These are phyloP conservation scores for Coemansia sp. DNA, from an alignment of 192 early-diverging fungal genomes.

Conservation along the genomic window DNA sequence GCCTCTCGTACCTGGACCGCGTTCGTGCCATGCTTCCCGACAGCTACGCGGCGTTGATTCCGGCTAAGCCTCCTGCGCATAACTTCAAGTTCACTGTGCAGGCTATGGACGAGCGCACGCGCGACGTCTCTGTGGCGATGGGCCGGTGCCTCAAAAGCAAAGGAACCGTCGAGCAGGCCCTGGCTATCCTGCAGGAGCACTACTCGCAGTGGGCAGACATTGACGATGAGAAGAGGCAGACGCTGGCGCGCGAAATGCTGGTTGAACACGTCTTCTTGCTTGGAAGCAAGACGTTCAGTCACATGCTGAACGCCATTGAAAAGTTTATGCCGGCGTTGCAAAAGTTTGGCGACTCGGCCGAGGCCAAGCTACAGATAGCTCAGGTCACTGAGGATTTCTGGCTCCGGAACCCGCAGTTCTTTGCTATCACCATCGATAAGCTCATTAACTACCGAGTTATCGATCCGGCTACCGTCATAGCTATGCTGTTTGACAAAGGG, in stretches of 20 bases:
- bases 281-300: conserved; percentile 93
- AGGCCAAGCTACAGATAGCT: conserved; percentile 76
- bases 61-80: conserved; percentile 68
- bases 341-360: conserved; percentile 52
- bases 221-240: conserved; percentile 35
- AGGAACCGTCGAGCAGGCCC: conserved; percentile 52
- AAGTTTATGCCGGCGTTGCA: conserved; percentile 63
- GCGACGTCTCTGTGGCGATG: conserved; percentile 63
- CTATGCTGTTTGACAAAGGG: conserved; percentile 71
- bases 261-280: conserved; percentile 83
- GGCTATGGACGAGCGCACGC: conserved; percentile 63
- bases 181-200: conserved; percentile 53
- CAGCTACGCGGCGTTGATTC: conserved; percentile 62
- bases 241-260: conserved; percentile 71
- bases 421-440: conserved; percentile 93
- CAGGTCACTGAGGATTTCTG: conserved; percentile 76
- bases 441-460: conserved; percentile 94
- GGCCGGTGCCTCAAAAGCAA: conserved; percentile 52
- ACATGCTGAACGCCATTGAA: conserved; percentile 91
- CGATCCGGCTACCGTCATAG: conserved; percentile 79
- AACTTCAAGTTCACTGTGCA: conserved; percentile 71
- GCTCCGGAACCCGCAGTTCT: conserved; percentile 85
- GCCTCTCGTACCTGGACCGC: conserved; percentile 90
- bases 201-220: conserved; percentile 51
- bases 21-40: conserved; percentile 79